A percentile compares a stretch with the other conserved stretches of the same genome.
phyloP scores from a whole-genome alignment of 306 rosid species.

The Rosa persica region DNA sequence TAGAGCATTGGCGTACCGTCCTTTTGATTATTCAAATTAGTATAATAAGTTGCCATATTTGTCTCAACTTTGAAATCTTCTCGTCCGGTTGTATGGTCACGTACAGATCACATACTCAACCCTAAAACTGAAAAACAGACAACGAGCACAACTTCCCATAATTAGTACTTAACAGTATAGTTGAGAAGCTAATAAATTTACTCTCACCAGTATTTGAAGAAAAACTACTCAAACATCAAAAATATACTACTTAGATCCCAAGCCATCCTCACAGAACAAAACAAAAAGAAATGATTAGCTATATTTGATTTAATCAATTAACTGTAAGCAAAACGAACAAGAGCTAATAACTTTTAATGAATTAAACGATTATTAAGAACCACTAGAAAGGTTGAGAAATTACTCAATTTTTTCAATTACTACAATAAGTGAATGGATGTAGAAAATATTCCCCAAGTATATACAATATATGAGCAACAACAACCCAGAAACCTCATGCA shows the following conservation, averaged over 20 bases:
- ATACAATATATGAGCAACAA: neutral
- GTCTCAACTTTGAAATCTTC: conserved; percentile 31
- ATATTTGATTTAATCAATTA: neutral
- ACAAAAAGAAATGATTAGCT: neutral
- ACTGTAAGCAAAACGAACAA: conserved; percentile 1
- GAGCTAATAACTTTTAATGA: too few species aligned
- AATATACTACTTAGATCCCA: neutral
- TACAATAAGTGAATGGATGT: neutral
- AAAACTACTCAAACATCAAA: neutral
- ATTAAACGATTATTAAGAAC: conserved; percentile 1
- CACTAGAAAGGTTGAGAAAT: neutral
- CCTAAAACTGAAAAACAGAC: conserved; percentile 9
- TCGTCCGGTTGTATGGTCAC: conserved; percentile 17
- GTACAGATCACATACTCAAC: conserved; percentile 19
- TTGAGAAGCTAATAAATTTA: neutral
- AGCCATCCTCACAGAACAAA: conserved; percentile 18
- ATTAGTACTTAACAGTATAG: neutral
- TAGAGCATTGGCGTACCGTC: conserved; percentile 48
- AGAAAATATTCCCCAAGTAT: neutral
- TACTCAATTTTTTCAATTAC: neutral
- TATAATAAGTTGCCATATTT: conserved; percentile 57
- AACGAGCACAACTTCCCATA: neutral
- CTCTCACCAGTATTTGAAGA: neutral
- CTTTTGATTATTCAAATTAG: conserved; percentile 49
- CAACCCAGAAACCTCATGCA: conserved; percentile 28